Conservation (phyloP, 495 filamentous ascomycete genomes). For the Penicillium flavigenum region DNA sequence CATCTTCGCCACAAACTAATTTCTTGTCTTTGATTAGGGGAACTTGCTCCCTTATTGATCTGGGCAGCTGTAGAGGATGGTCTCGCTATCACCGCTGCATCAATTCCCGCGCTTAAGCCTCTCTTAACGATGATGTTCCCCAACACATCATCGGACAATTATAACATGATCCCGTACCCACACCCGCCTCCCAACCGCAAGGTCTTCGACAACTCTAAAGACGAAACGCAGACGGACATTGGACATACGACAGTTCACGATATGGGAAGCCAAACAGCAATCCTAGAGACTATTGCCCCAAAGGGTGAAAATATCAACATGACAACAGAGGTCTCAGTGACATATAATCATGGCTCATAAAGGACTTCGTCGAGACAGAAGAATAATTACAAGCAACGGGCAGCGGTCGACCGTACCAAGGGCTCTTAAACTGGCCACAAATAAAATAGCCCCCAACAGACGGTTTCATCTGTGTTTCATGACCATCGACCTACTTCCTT, state of each 20-base stretch:
- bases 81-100: slow-evolving; percentile 24
- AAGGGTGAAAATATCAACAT: slow-evolving; percentile 21
- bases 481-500: neutral
- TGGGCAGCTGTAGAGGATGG: slow-evolving; percentile 28
- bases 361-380: neutral
- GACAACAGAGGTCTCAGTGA: slow-evolving; percentile 21
- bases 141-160: slow-evolving; percentile 12
- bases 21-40: slow-evolving; percentile 6
- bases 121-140: slow-evolving; percentile 18
- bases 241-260: slow-evolving; percentile 13
- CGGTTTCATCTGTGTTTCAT: no score
- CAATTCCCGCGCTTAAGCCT: slow-evolving; percentile 21
- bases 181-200: neutral
- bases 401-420: neutral
- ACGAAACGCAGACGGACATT: slow-evolving; percentile 20
- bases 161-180: slow-evolving; percentile 23
- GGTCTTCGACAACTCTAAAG: slow-evolving; percentile 21
- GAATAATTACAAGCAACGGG: neutral
- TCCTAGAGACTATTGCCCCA: slow-evolving; percentile 7
- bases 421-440: no score
- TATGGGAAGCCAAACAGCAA: slow-evolving; percentile 15
- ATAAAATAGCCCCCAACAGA: no score
- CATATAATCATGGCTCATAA: slow-evolving; percentile 10
- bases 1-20: neutral
- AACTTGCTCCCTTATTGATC: slow-evolving; percentile 21